phyloP scores from a whole-genome alignment of 495 filamentous ascomycete genomes.

The Glonium stellatum region DNA sequence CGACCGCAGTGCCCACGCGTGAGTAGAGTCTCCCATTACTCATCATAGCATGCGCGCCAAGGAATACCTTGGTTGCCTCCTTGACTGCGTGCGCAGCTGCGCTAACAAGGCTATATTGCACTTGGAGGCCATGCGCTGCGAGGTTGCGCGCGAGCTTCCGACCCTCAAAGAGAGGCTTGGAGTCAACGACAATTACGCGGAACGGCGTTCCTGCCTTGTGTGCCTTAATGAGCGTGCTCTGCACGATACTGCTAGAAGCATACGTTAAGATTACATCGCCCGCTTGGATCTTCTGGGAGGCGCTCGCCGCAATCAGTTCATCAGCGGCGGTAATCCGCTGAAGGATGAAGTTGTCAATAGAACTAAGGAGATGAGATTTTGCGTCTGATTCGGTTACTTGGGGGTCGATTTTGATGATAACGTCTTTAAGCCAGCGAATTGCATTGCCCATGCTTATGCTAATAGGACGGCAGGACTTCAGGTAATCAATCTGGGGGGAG shows the following conservation, averaged over 20 bases:
- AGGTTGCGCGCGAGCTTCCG: conserved; percentile 64
- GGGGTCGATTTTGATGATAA: conserved; percentile 79
- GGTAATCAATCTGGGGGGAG: conserved; percentile 89
- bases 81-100: conserved; percentile 65
- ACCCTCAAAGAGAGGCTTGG: conserved; percentile 72
- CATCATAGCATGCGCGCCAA: conserved; percentile 87
- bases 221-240: conserved; percentile 69
- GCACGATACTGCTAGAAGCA: conserved; percentile 79
- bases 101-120: conserved; percentile 74
- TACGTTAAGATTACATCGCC: conserved; percentile 83
- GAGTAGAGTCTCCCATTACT: conserved; percentile 76
- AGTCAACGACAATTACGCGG: conserved; percentile 78
- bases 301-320: conserved; percentile 70
- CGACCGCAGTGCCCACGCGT: conserved; percentile 75
- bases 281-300: conserved; percentile 63
- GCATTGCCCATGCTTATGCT: conserved; percentile 93
- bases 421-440: conserved; percentile 85
- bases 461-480: conserved; percentile 85
- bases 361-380: conserved; percentile 65
- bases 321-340: conserved; percentile 85
- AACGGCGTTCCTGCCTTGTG: conserved; percentile 63
- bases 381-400: conserved; percentile 68
- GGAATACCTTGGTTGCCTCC: conserved; percentile 69
- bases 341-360: conserved; percentile 83
- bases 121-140: conserved; percentile 58